Percentiles rank a stretch among this genome's conserved stretches.
phyloP scores from a whole-genome alignment of 2,329 filamentous ascomycete genomes.

The Arthrobotrys sphaeroides region DNA sequence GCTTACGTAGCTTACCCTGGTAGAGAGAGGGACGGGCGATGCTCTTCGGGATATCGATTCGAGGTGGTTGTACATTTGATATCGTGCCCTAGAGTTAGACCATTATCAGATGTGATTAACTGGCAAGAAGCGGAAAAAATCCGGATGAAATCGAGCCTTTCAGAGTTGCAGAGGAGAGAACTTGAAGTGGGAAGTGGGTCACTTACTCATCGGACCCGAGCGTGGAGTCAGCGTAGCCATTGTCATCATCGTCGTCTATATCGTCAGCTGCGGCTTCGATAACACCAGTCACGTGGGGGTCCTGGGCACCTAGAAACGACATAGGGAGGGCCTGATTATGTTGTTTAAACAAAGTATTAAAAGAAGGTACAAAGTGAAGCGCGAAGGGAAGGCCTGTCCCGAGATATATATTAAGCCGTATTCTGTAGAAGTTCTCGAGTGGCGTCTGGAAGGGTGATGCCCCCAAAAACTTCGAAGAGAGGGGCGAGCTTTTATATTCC shows the following conservation, averaged over 20 bases:
- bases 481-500: slow-evolving; percentile 44
- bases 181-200: background rate
- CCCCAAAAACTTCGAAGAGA: slow-evolving; percentile 24
- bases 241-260: slow-evolving; percentile 49
- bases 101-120: slow-evolving; percentile 21
- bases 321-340: slow-evolving; percentile 45
- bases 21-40: slow-evolving; percentile 44
- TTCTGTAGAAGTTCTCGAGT: slow-evolving; percentile 24
- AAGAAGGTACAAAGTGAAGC: slow-evolving; percentile 16
- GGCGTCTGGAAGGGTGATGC: slow-evolving; percentile 26
- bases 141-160: slow-evolving; percentile 22
- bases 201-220: slow-evolving; percentile 53
- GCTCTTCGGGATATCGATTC: slow-evolving; percentile 48
- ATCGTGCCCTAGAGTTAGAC: slow-evolving; percentile 44
- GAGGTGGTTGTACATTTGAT: slow-evolving; percentile 46
- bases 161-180: background rate
- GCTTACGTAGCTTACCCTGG: slow-evolving; percentile 47
- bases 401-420: slow-evolving; percentile 9
- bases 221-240: slow-evolving; percentile 51
- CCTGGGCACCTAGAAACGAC: slow-evolving; percentile 52
- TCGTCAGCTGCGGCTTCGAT: slow-evolving; percentile 53
- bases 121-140: slow-evolving; percentile 25
- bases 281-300: slow-evolving; percentile 53
- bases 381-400: slow-evolving; percentile 38
- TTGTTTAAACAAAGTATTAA: slow-evolving; percentile 12